Base-by-base conservation (phyloP, 2,329 filamentous ascomycete species). In the Microcyclospora tardicrescens region DNA sequence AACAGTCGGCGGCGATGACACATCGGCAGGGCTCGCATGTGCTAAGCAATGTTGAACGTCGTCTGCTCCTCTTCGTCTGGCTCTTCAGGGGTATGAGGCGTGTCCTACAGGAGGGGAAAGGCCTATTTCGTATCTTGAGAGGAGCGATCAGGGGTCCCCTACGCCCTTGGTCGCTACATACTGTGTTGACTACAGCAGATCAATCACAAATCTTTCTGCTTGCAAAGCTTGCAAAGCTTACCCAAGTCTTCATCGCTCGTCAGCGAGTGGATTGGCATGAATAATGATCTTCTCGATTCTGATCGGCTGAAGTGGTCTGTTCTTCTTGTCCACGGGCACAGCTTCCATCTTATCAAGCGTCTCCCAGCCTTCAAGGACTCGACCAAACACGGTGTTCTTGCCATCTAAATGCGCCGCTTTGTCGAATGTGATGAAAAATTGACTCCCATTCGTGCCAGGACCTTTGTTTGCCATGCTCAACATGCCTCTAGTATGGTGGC, bases 381-480 rank as follows among this genome's bases (percentile, higher is more conserved):
- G 78, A 10, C 83, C 84, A 61, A 93, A 89, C 2, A 89, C 79
- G 0, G 84, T 87, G 56, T 91, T 91, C 57, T 84, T 73, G 4
- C 83, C 84, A 58, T 91, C 84, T 32, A 93, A 66, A 62, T 91
- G 84, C 29, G 81, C 74, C 16, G 84, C 81, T 48, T 81, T 77
- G 43, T 81, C 81, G 50, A 86, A 81, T 1, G 79, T 76, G 43
- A 91, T 68, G 59, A 87, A 93, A 63, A 91, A 93, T 58, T 93
- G 84, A 45, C 79, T 85, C 27, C 91, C 91, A 60, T 96, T 96
- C 33, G 89, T 94, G 59, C 93, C 77, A 11, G 85, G 83, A 0
- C 91, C 91, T 16, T 83, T 80, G 64, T 98, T 98, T 46, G 91
- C 91, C 91, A 96, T 96, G 65, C 81, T 87, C 51, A 98, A 66